Base-by-base conservation (phyloP, 768 basidiomycete species). In the Paxillus ammoniavirescens region DNA sequence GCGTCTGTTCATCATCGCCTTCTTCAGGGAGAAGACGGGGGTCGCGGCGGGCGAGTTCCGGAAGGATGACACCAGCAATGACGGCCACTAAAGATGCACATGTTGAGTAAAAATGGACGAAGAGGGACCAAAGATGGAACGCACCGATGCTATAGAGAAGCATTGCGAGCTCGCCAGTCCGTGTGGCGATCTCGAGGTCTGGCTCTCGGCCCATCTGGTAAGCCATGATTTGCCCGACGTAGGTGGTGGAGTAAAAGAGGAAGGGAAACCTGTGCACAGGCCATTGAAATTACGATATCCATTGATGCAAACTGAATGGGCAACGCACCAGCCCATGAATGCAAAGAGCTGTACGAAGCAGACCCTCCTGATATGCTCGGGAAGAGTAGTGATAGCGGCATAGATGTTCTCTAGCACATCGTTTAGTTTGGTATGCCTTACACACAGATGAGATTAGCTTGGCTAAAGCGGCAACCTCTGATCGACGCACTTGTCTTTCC, bases 341-440 rank as follows among this genome's bases (percentile, higher is more conserved):
- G 95, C 94, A 66, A 92, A 95, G 15, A 98, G 71, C 65, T 98
- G 95, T 3, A 97, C 94, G 63, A 87, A 85, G 67, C 95, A 98
- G 10, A 98, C 95, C 26, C 91, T 82, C 47, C 85, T 83, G 42
- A 98, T 86, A 12, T 93, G 87, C 58, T 81, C 83, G 0, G 95
- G 95, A 42, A 98, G 80, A 45, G 83, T 84, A 41, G 81, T 65
- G 9, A 92, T 75, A 5, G 94, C 87, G 30, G 68, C 76, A 59
- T 82, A 81, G 41, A 98, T 97, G 61, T 90, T 93, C 42, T 80
- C 73, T 38, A 93, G 65, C n/a, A 93, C 75, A 56, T 93, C 90
- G n/a, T 76, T 68, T 55, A 89, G 68, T 62, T 78, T 82, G 55
- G 84, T 89, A 37, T 64, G 65, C 42, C 52, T 65, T 49, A 30